Conservation (phyloP, 163 green algal species). For the Trebouxia gelatinosa region DNA sequence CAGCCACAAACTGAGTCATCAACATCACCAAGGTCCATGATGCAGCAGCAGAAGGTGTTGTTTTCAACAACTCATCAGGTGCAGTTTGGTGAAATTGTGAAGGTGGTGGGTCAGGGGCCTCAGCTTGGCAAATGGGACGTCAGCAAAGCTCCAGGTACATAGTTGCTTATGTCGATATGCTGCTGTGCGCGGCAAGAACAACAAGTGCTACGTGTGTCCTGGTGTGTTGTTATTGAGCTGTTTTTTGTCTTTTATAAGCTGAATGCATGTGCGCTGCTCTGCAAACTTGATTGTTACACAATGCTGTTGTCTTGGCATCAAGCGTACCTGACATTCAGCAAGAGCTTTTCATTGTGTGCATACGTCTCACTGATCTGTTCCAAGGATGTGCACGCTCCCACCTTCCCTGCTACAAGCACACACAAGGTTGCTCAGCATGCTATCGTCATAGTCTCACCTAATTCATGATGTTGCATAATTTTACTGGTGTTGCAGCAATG, state of each 20-base stretch:
- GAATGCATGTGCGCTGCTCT: background rate
- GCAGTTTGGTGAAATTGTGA: constrained; percentile 45
- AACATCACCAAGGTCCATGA: background rate
- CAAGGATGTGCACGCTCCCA: background rate
- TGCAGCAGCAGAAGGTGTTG: constrained; percentile 8
- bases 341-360: background rate
- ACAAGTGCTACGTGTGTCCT: no score
- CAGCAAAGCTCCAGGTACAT: background rate
- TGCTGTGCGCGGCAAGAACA: background rate
- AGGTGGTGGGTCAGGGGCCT: constrained; percentile 19
- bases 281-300: background rate
- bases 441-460: background rate
- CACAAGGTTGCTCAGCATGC: background rate
- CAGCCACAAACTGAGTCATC: no score
- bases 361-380: background rate
- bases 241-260: background rate
- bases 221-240: background rate
- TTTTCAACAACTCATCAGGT: constrained; percentile 28
- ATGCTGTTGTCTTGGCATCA: background rate
- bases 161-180: background rate
- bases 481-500: constrained; percentile 30
- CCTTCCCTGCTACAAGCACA: background rate
- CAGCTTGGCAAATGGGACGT: constrained; percentile 23
- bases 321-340: background rate
- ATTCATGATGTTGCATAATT: background rate